phyloP scores from a whole-genome alignment of 2,329 filamentous ascomycete species.

The Fusarium sulawesiense region DNA sequence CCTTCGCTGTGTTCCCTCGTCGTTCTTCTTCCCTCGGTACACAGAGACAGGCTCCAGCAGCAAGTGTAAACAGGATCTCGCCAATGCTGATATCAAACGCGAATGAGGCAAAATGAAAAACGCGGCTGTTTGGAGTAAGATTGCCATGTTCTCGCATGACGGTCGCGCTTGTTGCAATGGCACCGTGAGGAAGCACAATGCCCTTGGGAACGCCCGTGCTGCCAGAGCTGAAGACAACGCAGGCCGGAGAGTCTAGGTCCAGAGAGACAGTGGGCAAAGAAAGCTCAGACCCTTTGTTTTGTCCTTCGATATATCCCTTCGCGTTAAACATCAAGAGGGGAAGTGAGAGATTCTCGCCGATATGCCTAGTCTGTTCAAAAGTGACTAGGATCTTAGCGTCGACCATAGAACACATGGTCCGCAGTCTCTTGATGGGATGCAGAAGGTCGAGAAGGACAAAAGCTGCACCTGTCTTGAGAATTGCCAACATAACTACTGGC shows the following conservation, averaged over 20 bases:
- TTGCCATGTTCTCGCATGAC: conserved; percentile 1
- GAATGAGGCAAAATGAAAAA: conserved; percentile 10
- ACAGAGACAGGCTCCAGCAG: conserved; percentile 3
- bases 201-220: not conserved
- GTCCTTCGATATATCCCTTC: fast-evolving
- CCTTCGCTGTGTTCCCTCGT: not conserved
- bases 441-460: conserved; percentile 4
- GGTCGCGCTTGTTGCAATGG: not conserved
- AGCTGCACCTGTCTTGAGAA: not conserved
- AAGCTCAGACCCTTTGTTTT: fast-evolving
- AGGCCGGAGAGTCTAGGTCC: not conserved
- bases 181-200: not conserved
- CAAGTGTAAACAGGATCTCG: conserved; percentile 5
- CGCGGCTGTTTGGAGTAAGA: not conserved
- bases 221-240: conserved; percentile 3
- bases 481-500: not conserved
- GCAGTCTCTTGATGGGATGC: not conserved
- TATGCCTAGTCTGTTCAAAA: not conserved
- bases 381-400: not conserved
- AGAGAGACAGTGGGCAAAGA: fast-evolving
- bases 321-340: not conserved
- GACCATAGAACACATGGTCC: conserved; percentile 2
- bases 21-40: not conserved
- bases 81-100: conserved; percentile 11
- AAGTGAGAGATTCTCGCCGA: not conserved